These are phyloP conservation scores for Delonix regia DNA, from an alignment of 306 rosid genomes.

Conservation along the genomic window DNA sequence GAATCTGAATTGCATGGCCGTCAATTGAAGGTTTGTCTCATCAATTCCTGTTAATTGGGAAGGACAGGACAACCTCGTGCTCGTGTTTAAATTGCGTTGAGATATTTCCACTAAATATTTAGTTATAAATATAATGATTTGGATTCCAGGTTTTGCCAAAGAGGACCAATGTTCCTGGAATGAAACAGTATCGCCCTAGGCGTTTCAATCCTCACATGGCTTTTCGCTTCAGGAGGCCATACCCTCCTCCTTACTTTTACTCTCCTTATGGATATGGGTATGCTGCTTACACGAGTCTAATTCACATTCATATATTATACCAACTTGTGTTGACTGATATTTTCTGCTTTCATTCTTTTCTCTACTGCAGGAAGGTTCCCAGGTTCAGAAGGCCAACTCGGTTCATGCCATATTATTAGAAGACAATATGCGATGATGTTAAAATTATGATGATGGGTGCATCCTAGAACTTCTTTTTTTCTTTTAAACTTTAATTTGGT, in stretches of 20 bases:
- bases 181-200: conserved; percentile 85
- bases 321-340: background rate
- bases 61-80: background rate
- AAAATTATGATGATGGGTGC: background rate
- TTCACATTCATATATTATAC: background rate
- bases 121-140: conserved; percentile 29
- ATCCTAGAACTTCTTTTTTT: background rate
- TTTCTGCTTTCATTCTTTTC: background rate
- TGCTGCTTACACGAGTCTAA: conserved; percentile 1
- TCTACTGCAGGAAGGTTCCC: conserved; percentile 59
- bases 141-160: conserved; percentile 78
- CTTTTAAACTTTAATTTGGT: background rate
- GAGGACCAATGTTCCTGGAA: conserved; percentile 96
- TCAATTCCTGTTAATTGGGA: background rate
- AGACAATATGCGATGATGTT: background rate
- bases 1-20: conserved; percentile 97
- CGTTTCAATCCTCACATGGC: conserved; percentile 79
- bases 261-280: conserved; percentile 95
- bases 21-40: conserved; percentile 74
- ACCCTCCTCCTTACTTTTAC: conserved; percentile 75
- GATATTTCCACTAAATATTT: background rate
- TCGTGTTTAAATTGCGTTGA: conserved; percentile 16
- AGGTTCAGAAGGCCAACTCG: conserved; percentile 63
- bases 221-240: conserved; percentile 79
- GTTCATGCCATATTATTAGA: conserved; percentile 67